Base-by-base conservation (phyloP, 2,329 filamentous ascomycete genomes). In the Phyllosticta citribraziliensis region DNA sequence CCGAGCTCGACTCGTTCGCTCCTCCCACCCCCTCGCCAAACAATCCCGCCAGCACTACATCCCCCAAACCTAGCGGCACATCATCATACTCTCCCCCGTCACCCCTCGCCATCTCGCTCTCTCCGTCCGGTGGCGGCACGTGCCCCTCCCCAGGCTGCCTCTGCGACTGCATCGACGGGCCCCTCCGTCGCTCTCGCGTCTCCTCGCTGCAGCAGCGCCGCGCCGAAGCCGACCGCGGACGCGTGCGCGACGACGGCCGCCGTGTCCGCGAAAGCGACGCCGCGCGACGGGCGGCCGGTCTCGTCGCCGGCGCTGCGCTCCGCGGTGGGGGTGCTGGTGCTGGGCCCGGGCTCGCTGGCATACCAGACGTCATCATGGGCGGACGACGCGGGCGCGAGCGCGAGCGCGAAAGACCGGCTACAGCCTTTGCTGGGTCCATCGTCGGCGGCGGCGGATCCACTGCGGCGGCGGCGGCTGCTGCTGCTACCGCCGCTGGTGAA, bases 91-190 rank as follows among this genome's bases (percentile, higher is more conserved):
- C 52, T 10, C 8, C 17, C 17, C 12, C 40, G 12, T 47, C 14
- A 8, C 40, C 40, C 14, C 40, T 47, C 3, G 17, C 14, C 40
- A 47, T 47, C 17, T 47, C 40, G 40, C 40, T 47, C 40, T n/a
- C 65, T 76, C 47, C 40, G 3, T 47, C 40, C 17, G 40, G 40
- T 8, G 78, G 81, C 64, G 83, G 82, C 17, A 78, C 77, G 30
- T 87, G 84, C 72, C 79, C 82, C 2, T 83, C 79, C 8, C 76
- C 79, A 55, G 84, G 82, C 19, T 87, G 84, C 69, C 72, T 80
- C 58, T 84, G 84, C 66, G 82, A 84, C 66, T 86, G 84, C 65
- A 79, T 79, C 1, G 76, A 78, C 2, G 81, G 82, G 12, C 74
- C 74, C 4, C 65, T 71, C 24, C 69, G 74, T 9, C 68, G 73